Base-by-base conservation (phyloP, 257 asterid genomes). In the Coffea eugenioides region DNA sequence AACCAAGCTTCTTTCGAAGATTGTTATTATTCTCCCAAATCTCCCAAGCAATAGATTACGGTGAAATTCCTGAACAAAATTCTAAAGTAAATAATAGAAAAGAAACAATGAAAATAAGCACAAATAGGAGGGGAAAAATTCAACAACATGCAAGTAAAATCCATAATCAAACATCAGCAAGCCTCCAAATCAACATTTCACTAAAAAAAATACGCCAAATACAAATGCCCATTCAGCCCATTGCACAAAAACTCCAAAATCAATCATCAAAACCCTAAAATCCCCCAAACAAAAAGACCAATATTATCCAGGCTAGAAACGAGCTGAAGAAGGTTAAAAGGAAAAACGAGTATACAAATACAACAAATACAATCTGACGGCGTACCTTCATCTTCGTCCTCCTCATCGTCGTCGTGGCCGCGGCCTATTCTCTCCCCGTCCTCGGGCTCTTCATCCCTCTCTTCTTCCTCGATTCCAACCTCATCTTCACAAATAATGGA, bases 321-420 rank as follows among this genome's bases (percentile, higher is more conserved):
- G 61, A 16, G 15, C 54, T 14, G 21, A 13, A 2, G 41, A 18
- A 62, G 27, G 21, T 23, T 6, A 18, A 46, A 74, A 23, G 64
- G 66, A 57, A n/a, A 31, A 57, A 61, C 10, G 31, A 74, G 25
- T 0, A 41, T 27, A 27, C 27, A 27, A 27, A 27, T 27, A 72
- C 15, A 14, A 65, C 34, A 73, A 18, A 61, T 0, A 15, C 27
- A 25, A 27, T 66, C 78, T 31, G 36, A 36, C 21, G 72, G 1
- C 78, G 23, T 85, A 92, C 97, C 97, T 41, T 92, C 97, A 25
- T 94, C 98, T 77, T 94, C 98, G n/a, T 93, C 98, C n/a, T 93
- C 98, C 4, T 93, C 98, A 0, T 94, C 97, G 4, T 90, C 97
- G 14, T 88, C 93, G 43, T 84, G 91, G 3, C 87, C 88, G 14